These are phyloP conservation scores for Punica granatum DNA, from an alignment of 345 rosid species.

Conservation along the genomic window DNA sequence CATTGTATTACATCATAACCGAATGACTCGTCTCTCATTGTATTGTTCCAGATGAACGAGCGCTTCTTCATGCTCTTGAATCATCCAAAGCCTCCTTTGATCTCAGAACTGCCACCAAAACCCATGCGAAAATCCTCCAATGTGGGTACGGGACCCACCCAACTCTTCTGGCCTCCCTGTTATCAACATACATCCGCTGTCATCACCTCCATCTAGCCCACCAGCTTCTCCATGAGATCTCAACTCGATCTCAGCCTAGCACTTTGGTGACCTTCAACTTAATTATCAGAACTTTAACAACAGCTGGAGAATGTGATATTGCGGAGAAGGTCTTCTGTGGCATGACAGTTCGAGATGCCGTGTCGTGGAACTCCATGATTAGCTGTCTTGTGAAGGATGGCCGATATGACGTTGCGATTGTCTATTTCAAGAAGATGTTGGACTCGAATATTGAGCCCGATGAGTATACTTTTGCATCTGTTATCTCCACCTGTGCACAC, in stretches of 20 bases:
- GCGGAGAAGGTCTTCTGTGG: slow-evolving; percentile 50
- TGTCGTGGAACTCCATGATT: slow-evolving; percentile 77
- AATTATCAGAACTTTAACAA: slow-evolving; percentile 39
- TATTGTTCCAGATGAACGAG: slow-evolving; percentile 28
- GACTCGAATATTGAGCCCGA: slow-evolving; percentile 39
- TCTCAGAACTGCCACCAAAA: slow-evolving; percentile 30
- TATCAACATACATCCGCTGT: slow-evolving; percentile 44
- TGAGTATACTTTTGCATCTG: slow-evolving; percentile 60
- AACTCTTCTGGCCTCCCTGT: slow-evolving; percentile 35
- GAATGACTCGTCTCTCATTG: neutral
- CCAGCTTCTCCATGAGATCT: slow-evolving; percentile 33
- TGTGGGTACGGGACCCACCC: slow-evolving; percentile 56
- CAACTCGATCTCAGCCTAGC: slow-evolving; percentile 18
- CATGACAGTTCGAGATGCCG: slow-evolving; percentile 40
- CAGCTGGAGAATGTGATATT: slow-evolving; percentile 37
- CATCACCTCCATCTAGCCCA: slow-evolving; percentile 25
- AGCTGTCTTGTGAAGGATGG: slow-evolving; percentile 53
- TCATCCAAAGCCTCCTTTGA: slow-evolving; percentile 36
- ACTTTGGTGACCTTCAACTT: slow-evolving; percentile 35
- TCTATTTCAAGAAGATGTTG: slow-evolving; percentile 42
- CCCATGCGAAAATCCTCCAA: slow-evolving; percentile 46
- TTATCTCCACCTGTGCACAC: slow-evolving; percentile 57
- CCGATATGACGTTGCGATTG: slow-evolving; percentile 47
- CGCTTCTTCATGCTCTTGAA: slow-evolving; percentile 32
- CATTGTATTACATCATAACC: neutral